These are phyloP conservation scores for Vitis rotundifolia DNA, from an alignment of 164 flowering plant genomes.

Conservation along the genomic window DNA sequence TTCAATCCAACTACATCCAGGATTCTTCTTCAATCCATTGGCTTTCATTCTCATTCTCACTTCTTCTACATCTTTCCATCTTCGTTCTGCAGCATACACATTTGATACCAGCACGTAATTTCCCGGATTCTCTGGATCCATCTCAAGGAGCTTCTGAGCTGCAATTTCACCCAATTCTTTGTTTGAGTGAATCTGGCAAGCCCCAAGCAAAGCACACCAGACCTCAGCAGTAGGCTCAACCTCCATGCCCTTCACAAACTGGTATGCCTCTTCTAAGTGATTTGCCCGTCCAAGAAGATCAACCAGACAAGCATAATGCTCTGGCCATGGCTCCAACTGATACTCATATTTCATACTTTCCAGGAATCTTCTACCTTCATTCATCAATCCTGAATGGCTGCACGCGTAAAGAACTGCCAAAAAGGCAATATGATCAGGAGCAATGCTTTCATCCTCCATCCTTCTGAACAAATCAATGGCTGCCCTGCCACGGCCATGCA, in stretches of 20 bases:
- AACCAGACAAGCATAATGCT: slow-evolving; percentile 82
- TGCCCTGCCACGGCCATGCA: slow-evolving; percentile 72
- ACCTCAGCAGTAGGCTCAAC: slow-evolving; percentile 60
- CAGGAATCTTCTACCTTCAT: slow-evolving; percentile 57
- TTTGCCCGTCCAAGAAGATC: slow-evolving; percentile 85
- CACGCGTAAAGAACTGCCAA: slow-evolving; percentile 78
- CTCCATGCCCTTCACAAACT: slow-evolving; percentile 51
- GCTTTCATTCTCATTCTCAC: slow-evolving; percentile 66
- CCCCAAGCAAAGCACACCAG: slow-evolving; percentile 83
- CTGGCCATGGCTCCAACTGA: slow-evolving; percentile 81
- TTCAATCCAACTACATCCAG: slow-evolving; percentile 93
- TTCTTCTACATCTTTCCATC: slow-evolving; percentile 73
- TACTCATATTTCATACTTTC: slow-evolving; percentile 51
- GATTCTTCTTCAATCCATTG: slow-evolving; percentile 69
- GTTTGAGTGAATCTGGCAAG: slow-evolving; percentile 68
- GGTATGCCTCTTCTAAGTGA: slow-evolving; percentile 66
- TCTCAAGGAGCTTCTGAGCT: slow-evolving; percentile 58
- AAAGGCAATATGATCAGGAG: slow-evolving; percentile 79
- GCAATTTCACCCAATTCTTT: slow-evolving; percentile 63
- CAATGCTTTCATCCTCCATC: slow-evolving; percentile 45
- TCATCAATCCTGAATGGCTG: slow-evolving; percentile 72
- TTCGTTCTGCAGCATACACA: slow-evolving; percentile 55
- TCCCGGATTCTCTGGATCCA: slow-evolving; percentile 68
- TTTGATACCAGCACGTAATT: slow-evolving; percentile 79
- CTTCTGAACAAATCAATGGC: slow-evolving; percentile 53